Evolutionary conservation across 73 alveolate species (phyloP).

Genomic region (Paramecium sexaurelia): DNA sequence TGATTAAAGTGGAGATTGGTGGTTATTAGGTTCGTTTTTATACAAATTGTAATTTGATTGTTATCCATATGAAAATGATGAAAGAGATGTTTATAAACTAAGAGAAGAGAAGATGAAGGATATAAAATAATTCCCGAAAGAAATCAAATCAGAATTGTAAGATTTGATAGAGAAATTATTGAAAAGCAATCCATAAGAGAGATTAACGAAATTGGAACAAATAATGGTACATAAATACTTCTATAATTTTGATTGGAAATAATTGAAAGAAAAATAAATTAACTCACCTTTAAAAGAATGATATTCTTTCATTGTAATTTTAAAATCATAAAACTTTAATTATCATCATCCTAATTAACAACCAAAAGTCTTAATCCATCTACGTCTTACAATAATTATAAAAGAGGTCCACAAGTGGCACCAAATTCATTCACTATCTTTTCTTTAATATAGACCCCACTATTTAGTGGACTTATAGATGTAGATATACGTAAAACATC

Average conservation of each 20-base stretch:
- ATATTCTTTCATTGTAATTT: neutral
- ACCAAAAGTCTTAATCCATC: neutral
- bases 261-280: neutral
- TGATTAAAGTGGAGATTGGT: slow-evolving; percentile 19
- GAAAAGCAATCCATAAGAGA: neutral
- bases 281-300: neutral
- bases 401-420: slow-evolving; percentile 48
- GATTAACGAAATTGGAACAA: neutral
- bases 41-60: neutral
- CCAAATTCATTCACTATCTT: slow-evolving; percentile 36
- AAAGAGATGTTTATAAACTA: neutral
- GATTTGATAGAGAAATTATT: neutral
- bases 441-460: slow-evolving; percentile 35
- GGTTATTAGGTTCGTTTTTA: neutral
- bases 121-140: neutral
- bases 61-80: neutral
- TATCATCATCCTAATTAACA: neutral
- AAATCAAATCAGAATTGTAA: neutral
- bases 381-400: neutral
- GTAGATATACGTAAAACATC: slow-evolving; percentile 31
- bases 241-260: neutral
- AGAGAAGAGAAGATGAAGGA: neutral
- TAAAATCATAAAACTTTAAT: neutral
- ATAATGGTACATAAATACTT: neutral
- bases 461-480: slow-evolving; percentile 44